These are phyloP conservation scores for Coix lacrymajobi DNA, from an alignment of 176 grass and related monocot species.

Conservation along the genomic window DNA sequence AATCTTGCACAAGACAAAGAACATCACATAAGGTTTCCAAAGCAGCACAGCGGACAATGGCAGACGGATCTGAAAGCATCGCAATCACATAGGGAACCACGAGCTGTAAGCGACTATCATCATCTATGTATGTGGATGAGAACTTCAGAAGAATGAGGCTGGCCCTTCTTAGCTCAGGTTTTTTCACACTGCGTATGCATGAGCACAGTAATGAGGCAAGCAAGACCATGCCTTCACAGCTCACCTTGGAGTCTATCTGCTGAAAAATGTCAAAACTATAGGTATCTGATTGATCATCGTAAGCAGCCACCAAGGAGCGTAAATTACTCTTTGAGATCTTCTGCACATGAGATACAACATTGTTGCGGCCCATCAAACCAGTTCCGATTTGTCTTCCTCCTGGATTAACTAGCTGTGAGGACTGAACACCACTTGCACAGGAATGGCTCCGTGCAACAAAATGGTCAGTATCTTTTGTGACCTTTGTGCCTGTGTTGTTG, in stretches of 20 bases:
- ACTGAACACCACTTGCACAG: constrained; percentile 9
- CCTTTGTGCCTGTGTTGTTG: constrained; percentile 20
- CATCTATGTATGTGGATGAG: constrained; percentile 82
- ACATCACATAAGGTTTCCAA: constrained; percentile 91
- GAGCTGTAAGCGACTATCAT: constrained; percentile 87
- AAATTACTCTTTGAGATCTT: constrained; percentile 76
- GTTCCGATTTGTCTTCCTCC: constrained; percentile 21
- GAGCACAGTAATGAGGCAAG: constrained; percentile 94
- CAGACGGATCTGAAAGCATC: constrained; percentile 90
- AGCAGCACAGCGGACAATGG: constrained; percentile 94
- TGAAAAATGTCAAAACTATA: constrained; percentile 59
- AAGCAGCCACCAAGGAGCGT: constrained; percentile 63
- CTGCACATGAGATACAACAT: constrained; percentile 42
- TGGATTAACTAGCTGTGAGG: constrained; percentile 22
- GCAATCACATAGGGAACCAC: constrained; percentile 96
- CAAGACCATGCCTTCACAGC: constrained; percentile 91
- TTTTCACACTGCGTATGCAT: constrained; percentile 91
- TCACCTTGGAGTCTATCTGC: constrained; percentile 43
- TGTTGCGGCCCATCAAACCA: constrained; percentile 29
- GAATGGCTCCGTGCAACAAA: constrained; percentile 32
- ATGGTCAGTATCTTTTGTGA: constrained; percentile 11
- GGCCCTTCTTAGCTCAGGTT: constrained; percentile 81
- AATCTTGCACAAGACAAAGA: constrained; percentile 84
- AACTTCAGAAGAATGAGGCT: constrained; percentile 74
- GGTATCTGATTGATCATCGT: constrained; percentile 70